These are phyloP conservation scores for Perkinsus olseni DNA, from an alignment of 169 alveolate genomes.

Conservation along the genomic window DNA sequence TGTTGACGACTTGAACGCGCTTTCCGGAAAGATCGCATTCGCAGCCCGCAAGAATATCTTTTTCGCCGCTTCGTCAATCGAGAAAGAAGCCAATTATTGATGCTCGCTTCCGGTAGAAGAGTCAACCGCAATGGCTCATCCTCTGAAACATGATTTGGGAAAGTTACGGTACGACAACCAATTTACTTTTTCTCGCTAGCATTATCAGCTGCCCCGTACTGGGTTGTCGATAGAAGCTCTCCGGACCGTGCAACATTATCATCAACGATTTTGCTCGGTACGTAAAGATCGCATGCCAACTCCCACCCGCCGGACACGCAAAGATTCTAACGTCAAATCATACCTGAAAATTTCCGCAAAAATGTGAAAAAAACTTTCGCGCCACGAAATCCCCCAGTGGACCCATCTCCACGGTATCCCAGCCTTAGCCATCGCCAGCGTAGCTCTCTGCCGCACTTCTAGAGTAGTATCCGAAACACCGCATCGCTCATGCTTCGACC, in stretches of 20 bases:
- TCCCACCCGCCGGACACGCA: not conserved
- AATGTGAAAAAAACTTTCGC: not conserved
- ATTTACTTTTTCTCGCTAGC: not conserved
- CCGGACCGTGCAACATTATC: not conserved
- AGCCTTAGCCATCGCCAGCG: not conserved
- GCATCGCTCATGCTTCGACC: not conserved
- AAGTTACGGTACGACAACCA: not conserved
- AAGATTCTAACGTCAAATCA: not conserved
- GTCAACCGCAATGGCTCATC: not conserved
- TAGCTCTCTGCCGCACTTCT: not conserved
- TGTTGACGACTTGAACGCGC: not conserved
- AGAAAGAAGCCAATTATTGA: not conserved
- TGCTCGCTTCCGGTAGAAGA: not conserved
- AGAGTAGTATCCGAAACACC: not conserved
- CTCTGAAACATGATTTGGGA: not conserved
- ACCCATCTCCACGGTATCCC: not conserved
- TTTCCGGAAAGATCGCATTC: not conserved
- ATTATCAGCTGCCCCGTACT: not conserved
- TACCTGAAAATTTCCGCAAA: not conserved
- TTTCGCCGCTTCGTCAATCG: not conserved
- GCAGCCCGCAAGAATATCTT: not conserved
- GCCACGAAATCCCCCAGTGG: not conserved
- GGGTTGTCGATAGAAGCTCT: not conserved
- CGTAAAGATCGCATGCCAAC: not conserved
- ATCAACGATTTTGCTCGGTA: not conserved